Evolutionary conservation across 2,329 filamentous ascomycete species (phyloP), one percentile per base, ranked within the genome.

Genomic region (Kalaharituber pfeilii): DNA sequence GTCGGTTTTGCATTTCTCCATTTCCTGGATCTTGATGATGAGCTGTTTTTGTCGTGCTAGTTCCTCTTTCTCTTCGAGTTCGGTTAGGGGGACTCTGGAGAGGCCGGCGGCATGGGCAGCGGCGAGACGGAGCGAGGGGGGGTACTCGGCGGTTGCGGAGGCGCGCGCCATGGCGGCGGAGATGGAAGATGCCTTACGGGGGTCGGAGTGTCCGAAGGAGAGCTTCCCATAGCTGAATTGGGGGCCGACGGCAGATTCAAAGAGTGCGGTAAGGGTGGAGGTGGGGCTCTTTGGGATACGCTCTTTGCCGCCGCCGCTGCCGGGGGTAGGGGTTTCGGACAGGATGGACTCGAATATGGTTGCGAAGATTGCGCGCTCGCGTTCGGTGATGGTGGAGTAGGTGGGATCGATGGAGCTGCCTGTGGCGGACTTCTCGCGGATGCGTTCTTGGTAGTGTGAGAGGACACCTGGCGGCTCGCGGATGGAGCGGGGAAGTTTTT

Each of bases 211-310:
- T 1, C 61, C 60, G 30, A 64, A 63, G 18, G 53, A 56, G 39
- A 63, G 57, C 27, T 62, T 56, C 28, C 58, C 52, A 9, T 57
- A 55, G 9, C 50, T 49, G 13, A 56, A 53, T 28, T 62, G 61
- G 5, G 61, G 61, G 1, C 62, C 62, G 5, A 64, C 58, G 4
- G 62, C 61, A 9, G 56, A 59, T 27, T 63, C 60, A 42, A 64
- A 63, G 8, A 64, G 53, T 2, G 59, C 59, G n/a, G 50, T 59
- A 18, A 59, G 57, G 5, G 56, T n/a, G 50, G 25, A n/a, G 8
- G 26, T 18, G 29, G 28, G 29, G 50, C 27, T 11, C 6, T 15
- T 8, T 44, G 26, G 27, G 44, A 15, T 49, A n/a, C n/a, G n/a
- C n/a, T n/a, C n/a, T n/a, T n/a, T n/a, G 45, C 24, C 13, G n/a